Evolutionary conservation across 2,329 filamentous ascomycete species (phyloP).

Genomic region (Thielaviopsis punctulata): DNA sequence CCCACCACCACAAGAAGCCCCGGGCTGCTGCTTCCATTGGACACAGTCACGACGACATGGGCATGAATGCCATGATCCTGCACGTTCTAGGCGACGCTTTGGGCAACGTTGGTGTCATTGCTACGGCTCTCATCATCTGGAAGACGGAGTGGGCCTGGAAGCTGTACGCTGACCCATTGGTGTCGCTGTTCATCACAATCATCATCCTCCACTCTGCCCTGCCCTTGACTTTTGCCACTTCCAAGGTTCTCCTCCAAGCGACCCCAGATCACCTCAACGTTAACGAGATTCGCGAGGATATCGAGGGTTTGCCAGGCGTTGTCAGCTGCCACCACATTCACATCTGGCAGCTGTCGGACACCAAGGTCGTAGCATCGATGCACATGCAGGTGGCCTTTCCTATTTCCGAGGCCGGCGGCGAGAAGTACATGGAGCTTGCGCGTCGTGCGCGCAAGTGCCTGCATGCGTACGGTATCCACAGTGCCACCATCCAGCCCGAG

Average conservation of each 20-base stretch:
- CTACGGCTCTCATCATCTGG: constrained; percentile 78
- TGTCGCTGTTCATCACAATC: constrained; percentile 85
- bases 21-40: constrained; percentile 40
- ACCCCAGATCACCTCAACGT: constrained; percentile 78
- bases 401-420: constrained; percentile 61
- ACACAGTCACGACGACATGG: constrained; percentile 75
- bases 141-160: constrained; percentile 65
- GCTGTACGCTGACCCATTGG: constrained; percentile 76
- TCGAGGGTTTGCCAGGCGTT: constrained; percentile 68
- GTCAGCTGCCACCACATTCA: constrained; percentile 89
- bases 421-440: constrained; percentile 81
- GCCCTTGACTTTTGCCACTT: constrained; percentile 61
- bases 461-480: constrained; percentile 91
- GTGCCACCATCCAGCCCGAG: constrained; percentile 92
- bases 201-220: constrained; percentile 59
- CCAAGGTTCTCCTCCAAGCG: constrained; percentile 82
- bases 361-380: constrained; percentile 81
- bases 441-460: constrained; percentile 70
- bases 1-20: constrained; percentile 69
- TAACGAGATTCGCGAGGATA: constrained; percentile 83
- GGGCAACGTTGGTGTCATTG: constrained; percentile 73
- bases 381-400: constrained; percentile 87
- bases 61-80: constrained; percentile 75
- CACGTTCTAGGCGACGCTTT: constrained; percentile 69
- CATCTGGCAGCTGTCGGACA: constrained; percentile 94